Percentiles rank a stretch among this genome's conserved stretches.
These are phyloP conservation scores for Beauveria brongniartii DNA, from an alignment of 2,329 filamentous ascomycete species.

Conservation along the genomic window DNA sequence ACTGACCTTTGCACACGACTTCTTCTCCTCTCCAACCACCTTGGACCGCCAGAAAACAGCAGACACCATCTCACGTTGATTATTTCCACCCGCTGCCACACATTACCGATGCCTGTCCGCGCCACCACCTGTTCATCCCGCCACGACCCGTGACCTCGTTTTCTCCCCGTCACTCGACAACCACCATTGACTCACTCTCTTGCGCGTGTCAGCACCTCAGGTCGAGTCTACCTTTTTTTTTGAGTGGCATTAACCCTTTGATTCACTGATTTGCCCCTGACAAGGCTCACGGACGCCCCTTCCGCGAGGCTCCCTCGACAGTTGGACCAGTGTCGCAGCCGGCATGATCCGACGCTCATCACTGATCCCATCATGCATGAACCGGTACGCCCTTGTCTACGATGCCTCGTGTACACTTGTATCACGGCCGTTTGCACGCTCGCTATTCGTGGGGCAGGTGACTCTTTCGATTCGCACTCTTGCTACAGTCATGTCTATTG, in stretches of 20 bases:
- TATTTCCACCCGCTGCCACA: neutral
- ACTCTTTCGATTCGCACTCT: neutral
- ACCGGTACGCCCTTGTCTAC: neutral
- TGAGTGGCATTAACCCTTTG: neutral
- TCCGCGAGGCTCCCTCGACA: neutral
- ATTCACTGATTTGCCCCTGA: neutral
- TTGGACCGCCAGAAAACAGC: no score
- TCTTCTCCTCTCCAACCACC: no score
- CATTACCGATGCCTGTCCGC: neutral
- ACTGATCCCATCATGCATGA: neutral
- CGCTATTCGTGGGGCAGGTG: neutral
- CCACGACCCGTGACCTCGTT: conserved; percentile 2
- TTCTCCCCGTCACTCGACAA: neutral
- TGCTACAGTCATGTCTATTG: conserved; percentile 3
- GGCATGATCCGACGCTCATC: conserved; percentile 5
- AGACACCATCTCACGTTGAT: neutral
- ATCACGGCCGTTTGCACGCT: neutral
- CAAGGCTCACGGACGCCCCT: neutral
- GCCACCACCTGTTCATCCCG: neutral
- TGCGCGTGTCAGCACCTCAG: neutral
- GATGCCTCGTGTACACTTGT: neutral
- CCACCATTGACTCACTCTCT: neutral
- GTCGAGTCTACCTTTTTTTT: neutral
- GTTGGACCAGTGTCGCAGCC: neutral
- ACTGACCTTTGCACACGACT: no score